phyloP scores from a whole-genome alignment of 2,329 filamentous ascomycete genomes.

The Pseudocercospora pini-densiflorae region DNA sequence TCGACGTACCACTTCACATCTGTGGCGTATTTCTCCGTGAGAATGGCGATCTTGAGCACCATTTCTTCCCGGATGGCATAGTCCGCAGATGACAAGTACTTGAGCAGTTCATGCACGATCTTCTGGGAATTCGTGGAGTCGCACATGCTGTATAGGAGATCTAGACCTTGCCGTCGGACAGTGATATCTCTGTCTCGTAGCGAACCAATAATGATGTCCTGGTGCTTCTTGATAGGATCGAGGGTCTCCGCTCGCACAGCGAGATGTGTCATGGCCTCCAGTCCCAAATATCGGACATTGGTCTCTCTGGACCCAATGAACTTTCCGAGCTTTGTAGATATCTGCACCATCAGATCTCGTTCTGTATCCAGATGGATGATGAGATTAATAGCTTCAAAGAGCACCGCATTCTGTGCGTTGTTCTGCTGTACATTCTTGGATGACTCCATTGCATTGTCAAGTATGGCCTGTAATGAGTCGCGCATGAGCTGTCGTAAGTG shows the following conservation, averaged over 20 bases:
- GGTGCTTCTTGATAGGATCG: conserved; percentile 97
- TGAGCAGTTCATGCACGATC: conserved; percentile 90
- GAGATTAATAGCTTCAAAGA: conserved; percentile 98
- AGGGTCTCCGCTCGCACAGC: conserved; percentile 91
- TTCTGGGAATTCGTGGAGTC: conserved; percentile 91
- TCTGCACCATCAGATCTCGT: conserved; percentile 92
- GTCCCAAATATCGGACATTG: conserved; percentile 91
- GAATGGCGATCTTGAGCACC: conserved; percentile 97
- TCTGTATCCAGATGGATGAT: conserved; percentile 98
- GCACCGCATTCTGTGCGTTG: conserved; percentile 95
- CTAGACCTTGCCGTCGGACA: conserved; percentile 91
- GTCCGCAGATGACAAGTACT: conserved; percentile 94
- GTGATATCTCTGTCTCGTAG: conserved; percentile 96
- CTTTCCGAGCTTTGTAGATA: conserved; percentile 85
- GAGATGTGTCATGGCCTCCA: conserved; percentile 98
- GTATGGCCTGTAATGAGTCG: conserved; percentile 85
- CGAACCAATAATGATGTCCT: conserved; percentile 92
- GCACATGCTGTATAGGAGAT: conserved; percentile 99
- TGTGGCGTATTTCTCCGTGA: conserved; percentile 98
- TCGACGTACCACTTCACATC: conserved; percentile 99
- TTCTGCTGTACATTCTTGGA: conserved; percentile 99
- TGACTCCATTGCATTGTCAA: conserved; percentile 88
- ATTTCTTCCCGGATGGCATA: conserved; percentile 99
- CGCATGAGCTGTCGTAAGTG: conserved; percentile 91
- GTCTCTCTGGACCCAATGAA: conserved; percentile 98